These are phyloP conservation scores for Rickenella mellea DNA, from an alignment of 768 basidiomycete genomes.

Conservation along the genomic window DNA sequence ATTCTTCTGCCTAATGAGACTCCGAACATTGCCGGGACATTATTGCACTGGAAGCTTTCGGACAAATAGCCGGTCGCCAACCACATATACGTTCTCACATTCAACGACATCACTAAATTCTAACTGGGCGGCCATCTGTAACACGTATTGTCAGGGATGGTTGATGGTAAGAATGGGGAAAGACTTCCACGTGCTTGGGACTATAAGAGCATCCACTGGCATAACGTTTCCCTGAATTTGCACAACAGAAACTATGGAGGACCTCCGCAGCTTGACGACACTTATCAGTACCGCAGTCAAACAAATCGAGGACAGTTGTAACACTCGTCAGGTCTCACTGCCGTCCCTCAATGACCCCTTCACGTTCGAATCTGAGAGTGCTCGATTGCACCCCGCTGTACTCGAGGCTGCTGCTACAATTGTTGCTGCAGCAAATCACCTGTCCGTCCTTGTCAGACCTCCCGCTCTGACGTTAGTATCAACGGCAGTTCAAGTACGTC, in stretches of 20 bases:
- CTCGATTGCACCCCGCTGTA: slow-evolving; percentile 39
- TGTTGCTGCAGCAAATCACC: slow-evolving; percentile 61
- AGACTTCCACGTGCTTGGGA: too few relatives aligned
- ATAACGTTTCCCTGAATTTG: too few relatives aligned
- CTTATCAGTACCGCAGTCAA: slow-evolving; percentile 5
- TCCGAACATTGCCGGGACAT: too few relatives aligned
- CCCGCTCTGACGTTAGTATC: slow-evolving; percentile 71
- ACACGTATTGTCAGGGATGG: too few relatives aligned
- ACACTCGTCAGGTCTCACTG: slow-evolving; percentile 9
- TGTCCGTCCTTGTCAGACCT: slow-evolving; percentile 52
- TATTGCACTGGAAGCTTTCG: too few relatives aligned
- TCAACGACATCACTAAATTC: too few relatives aligned
- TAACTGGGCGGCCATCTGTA: too few relatives aligned
- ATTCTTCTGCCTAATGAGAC: too few relatives aligned
- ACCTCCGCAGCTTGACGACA: neutral
- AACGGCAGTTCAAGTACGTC: slow-evolving; percentile 57
- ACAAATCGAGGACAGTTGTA: slow-evolving; percentile 16
- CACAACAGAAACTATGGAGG: neutral
- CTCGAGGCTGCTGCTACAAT: slow-evolving; percentile 52
- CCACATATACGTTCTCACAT: too few relatives aligned
- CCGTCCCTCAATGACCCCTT: slow-evolving; percentile 20
- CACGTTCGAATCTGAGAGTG: slow-evolving; percentile 18
- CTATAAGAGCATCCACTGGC: too few relatives aligned
- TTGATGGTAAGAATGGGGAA: too few relatives aligned
- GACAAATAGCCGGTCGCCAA: too few relatives aligned